These are phyloP conservation scores for Pseudonectria buxi DNA, from an alignment of 2,329 filamentous ascomycete species.

Conservation along the genomic window DNA sequence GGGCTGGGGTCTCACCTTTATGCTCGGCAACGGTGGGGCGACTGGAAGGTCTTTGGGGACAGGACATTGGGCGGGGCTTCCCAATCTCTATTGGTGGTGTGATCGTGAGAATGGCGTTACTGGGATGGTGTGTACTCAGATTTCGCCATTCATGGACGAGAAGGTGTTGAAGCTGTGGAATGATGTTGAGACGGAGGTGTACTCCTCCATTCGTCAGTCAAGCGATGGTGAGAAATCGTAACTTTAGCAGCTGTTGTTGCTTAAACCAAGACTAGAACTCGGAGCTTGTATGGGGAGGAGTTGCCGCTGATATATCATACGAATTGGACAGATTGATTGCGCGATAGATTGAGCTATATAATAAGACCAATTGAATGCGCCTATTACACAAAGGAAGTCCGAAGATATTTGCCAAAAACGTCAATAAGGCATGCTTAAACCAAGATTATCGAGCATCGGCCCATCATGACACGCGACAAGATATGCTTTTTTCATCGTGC, in stretches of 20 bases:
- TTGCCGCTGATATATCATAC: too few relatives aligned
- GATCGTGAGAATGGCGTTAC: constrained; percentile 54
- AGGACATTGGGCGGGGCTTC: constrained; percentile 51
- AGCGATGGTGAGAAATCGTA: too few relatives aligned
- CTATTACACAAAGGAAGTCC: too few relatives aligned
- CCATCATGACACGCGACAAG: constrained; percentile 29
- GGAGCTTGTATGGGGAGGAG: too few relatives aligned
- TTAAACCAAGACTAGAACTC: too few relatives aligned
- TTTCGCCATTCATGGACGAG: constrained; percentile 42
- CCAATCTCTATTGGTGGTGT: constrained; percentile 58
- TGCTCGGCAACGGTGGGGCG: constrained; percentile 40
- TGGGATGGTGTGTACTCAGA: constrained; percentile 43
- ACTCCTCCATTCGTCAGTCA: too few relatives aligned
- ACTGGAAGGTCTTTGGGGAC: constrained; percentile 48
- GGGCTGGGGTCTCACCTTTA: constrained; percentile 58
- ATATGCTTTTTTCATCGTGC: constrained; percentile 21
- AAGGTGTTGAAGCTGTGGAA: constrained; percentile 36
- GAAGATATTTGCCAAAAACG: too few relatives aligned
- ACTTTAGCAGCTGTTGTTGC: too few relatives aligned
- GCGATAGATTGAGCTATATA: too few relatives aligned
- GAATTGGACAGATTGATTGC: too few relatives aligned
- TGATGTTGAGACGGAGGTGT: constrained; percentile 32
- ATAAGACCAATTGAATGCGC: too few relatives aligned
- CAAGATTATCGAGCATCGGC: constrained; percentile 26
- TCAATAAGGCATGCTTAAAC: constrained; percentile 12